Conservation (phyloP, 768 basidiomycete species). For the Obba rivulosa region DNA sequence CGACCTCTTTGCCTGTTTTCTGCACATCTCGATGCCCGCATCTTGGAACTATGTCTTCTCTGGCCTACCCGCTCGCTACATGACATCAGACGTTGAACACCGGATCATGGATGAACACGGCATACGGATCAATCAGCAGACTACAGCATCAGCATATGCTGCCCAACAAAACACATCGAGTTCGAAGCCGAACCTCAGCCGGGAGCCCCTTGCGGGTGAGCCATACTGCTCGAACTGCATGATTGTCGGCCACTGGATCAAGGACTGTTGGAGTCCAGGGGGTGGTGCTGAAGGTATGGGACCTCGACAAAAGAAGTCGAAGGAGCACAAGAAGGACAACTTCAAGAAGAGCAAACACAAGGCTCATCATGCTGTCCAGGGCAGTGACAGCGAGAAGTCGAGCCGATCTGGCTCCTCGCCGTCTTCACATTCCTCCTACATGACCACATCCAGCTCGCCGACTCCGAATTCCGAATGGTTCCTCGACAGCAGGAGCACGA, state of each 20-base stretch:
- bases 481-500: not conserved
- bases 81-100: constrained; percentile 3
- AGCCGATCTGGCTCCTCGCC: no score
- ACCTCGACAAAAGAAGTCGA: not conserved
- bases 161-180: no score
- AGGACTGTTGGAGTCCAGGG: not conserved
- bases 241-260: not conserved
- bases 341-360: not conserved
- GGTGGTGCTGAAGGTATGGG: not conserved
- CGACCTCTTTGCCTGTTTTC: constrained; percentile 13
- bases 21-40: constrained; percentile 12
- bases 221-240: not conserved
- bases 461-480: not conserved
- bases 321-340: not conserved
- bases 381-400: no score
- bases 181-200: no score
- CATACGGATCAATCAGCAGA: not conserved
- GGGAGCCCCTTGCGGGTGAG: no score
- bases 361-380: no score
- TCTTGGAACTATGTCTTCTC: constrained; percentile 14
- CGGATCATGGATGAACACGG: not conserved
- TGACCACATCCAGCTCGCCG: not conserved
- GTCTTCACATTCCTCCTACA: no score
- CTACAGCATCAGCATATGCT: not conserved
- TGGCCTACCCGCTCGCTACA: constrained; percentile 9